These are phyloP conservation scores for Stromatinia cepivora DNA, from an alignment of 2,329 filamentous ascomycete genomes.

Conservation along the genomic window DNA sequence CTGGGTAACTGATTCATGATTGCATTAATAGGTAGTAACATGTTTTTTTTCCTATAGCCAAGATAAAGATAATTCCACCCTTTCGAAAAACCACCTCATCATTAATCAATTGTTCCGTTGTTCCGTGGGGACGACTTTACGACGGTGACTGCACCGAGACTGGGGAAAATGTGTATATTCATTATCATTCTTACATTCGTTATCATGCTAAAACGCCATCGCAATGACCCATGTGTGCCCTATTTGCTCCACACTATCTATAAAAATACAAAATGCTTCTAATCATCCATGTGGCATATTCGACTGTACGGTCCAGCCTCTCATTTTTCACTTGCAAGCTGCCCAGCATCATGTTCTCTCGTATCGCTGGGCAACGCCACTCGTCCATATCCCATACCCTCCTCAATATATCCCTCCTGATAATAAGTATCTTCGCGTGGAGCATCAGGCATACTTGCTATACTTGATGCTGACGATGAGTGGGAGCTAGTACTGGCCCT, in stretches of 20 bases:
- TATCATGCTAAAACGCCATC: not conserved
- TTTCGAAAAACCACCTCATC: no score
- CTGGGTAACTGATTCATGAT: no score
- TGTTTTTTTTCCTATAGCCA: no score
- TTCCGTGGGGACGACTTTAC: not conserved
- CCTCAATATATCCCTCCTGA: slow-evolving; percentile 20
- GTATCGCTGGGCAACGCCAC: slow-evolving; percentile 8
- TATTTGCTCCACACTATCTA: not conserved
- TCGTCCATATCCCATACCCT: slow-evolving; percentile 17
- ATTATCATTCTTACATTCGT: not conserved
- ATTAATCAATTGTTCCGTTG: no score
- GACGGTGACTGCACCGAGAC: not conserved
- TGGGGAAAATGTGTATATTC: not conserved
- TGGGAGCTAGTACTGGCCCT: not conserved
- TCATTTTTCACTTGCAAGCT: slow-evolving; percentile 16
- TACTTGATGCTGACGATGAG: slow-evolving; percentile 44
- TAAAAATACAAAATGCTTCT: not conserved
- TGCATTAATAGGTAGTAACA: no score
- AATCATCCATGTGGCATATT: no score
- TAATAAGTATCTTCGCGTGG: slow-evolving; percentile 21
- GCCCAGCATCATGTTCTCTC: slow-evolving; percentile 17
- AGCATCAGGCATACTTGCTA: slow-evolving; percentile 46
- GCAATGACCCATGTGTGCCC: not conserved
- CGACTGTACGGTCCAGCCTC: not conserved
- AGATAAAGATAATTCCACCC: no score